Evolutionary conservation across 345 rosid species (phyloP).

Genomic region (Lepidium africanum): DNA sequence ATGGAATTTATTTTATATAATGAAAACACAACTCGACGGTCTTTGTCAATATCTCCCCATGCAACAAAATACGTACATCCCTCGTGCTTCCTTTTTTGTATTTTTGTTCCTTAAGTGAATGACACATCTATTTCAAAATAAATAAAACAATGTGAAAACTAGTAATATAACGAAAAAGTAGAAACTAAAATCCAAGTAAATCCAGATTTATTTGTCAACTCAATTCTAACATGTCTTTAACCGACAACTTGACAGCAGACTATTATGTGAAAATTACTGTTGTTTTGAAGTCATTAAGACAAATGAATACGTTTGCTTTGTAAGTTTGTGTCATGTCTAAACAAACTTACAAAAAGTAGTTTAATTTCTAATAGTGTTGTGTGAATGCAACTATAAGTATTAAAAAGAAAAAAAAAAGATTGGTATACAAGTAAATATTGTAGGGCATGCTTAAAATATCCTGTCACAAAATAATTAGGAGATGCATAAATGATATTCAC

Average conservation of each 20-base stretch:
- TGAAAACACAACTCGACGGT: constrained; percentile 8
- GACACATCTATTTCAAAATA: too few species aligned
- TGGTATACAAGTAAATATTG: too few species aligned
- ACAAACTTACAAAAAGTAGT: too few species aligned
- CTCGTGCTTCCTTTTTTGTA: constrained; percentile 26
- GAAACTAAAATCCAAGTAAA: background rate
- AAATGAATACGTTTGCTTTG: background rate
- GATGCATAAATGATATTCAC: too few species aligned
- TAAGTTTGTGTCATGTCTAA: background rate
- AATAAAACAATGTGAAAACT: too few species aligned
- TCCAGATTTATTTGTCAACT: background rate
- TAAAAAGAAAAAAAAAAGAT: too few species aligned
- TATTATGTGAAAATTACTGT: background rate
- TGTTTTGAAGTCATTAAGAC: background rate
- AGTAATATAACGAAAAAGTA: background rate
- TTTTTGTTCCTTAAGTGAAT: constrained; percentile 1
- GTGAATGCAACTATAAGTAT: too few species aligned
- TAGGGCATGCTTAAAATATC: too few species aligned
- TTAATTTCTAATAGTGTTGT: too few species aligned
- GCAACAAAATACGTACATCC: constrained; percentile 32
- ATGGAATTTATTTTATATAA: too few species aligned
- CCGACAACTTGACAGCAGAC: background rate
- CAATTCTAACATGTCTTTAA: background rate
- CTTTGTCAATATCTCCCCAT: constrained; percentile 29
- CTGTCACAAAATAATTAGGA: too few species aligned